Percentiles rank a stretch among this genome's conserved stretches.
These are phyloP conservation scores for Cutaneotrichosporon spelunceum DNA, from an alignment of 1,284 basidiomycete genomes.

Conservation along the genomic window DNA sequence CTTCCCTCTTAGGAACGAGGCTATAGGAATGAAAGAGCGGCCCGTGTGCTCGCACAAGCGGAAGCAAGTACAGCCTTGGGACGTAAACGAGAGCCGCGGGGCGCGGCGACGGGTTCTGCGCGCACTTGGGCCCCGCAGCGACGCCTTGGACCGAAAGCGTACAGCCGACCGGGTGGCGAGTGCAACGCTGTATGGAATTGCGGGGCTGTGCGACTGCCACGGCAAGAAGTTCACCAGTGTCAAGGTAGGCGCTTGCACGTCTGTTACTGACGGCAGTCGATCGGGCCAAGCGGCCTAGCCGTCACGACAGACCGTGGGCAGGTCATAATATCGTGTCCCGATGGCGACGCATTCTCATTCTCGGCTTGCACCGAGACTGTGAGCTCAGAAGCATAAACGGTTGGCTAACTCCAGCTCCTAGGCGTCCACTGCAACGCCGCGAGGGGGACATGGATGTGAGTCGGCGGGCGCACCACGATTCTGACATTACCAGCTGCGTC, in stretches of 20 bases:
- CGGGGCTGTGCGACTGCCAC: constrained; percentile 27
- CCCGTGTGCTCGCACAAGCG: neutral
- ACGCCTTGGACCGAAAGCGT: neutral
- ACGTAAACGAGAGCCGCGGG: neutral
- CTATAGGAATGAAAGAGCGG: neutral
- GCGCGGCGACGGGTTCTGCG: constrained; percentile 2
- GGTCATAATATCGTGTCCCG: constrained; percentile 22
- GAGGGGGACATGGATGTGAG: constrained; percentile 37
- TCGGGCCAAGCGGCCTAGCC: constrained; percentile 7
- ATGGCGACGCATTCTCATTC: constrained; percentile 25
- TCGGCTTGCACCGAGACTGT: constrained; percentile 34
- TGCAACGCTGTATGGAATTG: constrained; percentile 3
- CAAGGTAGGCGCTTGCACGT: constrained; percentile 21
- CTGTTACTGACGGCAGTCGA: neutral
- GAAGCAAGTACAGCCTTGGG: neutral
- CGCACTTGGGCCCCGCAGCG: neutral
- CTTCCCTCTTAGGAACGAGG: constrained; percentile 28
- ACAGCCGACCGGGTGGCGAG: neutral
- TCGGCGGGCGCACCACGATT: neutral
- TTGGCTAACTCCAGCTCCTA: constrained; percentile 28
- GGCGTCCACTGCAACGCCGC: constrained; percentile 37
- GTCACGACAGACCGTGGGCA: constrained; percentile 43
- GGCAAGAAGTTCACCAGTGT: constrained; percentile 35
- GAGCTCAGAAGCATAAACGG: constrained; percentile 4
- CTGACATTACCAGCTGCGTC: constrained; percentile 13